Percentiles rank a stretch among this genome's conserved stretches.
These are phyloP conservation scores for Candida buenavistaensis DNA, from an alignment of 1,139 yeast genomes.

Conservation along the genomic window DNA sequence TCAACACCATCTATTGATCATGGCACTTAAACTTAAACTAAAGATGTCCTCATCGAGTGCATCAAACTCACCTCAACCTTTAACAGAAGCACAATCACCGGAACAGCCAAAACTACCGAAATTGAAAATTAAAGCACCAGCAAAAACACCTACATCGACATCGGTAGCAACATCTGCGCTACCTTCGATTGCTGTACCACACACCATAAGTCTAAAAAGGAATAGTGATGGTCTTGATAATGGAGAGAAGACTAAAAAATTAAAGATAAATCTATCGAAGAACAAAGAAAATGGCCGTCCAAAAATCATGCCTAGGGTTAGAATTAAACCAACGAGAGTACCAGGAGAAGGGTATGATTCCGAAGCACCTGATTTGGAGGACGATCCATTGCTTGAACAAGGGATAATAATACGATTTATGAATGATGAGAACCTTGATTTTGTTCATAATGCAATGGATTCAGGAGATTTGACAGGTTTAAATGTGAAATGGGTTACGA, in stretches of 20 bases:
- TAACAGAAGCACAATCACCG: slow-evolving; percentile 6
- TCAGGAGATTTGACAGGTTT: slow-evolving; percentile 77
- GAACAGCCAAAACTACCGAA: slow-evolving; percentile 20
- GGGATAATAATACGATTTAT: slow-evolving; percentile 78
- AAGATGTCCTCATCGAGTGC: slow-evolving; percentile 21
- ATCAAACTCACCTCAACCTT: slow-evolving; percentile 9
- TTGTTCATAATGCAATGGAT: slow-evolving; percentile 76
- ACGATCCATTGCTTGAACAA: slow-evolving; percentile 89
- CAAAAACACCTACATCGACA: slow-evolving; percentile 14
- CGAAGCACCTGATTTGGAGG: slow-evolving; percentile 95
- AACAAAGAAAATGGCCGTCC: slow-evolving; percentile 17
- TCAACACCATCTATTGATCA: too few species aligned
- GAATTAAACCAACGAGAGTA: slow-evolving; percentile 79
- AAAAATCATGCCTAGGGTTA: slow-evolving; percentile 54
- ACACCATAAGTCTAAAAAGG: slow-evolving; percentile 7
- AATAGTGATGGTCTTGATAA: slow-evolving; percentile 10
- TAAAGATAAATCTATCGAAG: slow-evolving; percentile 22
- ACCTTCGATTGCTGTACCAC: too few species aligned
- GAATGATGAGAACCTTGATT: slow-evolving; percentile 77
- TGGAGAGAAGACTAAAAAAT: slow-evolving; percentile 21
- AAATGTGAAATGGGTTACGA: slow-evolving; percentile 77
- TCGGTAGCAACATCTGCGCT: slow-evolving; percentile 2
- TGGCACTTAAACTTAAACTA: slow-evolving; percentile 28
- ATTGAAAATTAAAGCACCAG: slow-evolving; percentile 30
- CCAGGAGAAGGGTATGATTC: slow-evolving; percentile 98